Conservation (phyloP, 2,329 filamentous ascomycete species). For the Scortechinia acanthostroma region DNA sequence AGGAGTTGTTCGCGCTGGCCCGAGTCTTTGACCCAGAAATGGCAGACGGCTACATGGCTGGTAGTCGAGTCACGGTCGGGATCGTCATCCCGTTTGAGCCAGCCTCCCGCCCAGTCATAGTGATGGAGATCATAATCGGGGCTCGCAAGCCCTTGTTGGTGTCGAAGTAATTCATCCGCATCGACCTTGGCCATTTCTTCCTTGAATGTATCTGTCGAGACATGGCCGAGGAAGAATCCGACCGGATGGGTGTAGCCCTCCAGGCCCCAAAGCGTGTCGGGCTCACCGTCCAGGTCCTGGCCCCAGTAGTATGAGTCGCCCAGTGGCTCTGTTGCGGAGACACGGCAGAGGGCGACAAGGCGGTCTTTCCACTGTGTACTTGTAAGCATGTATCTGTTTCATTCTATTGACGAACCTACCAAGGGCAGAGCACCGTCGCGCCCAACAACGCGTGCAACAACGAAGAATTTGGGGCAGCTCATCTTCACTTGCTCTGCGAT, state of each 20-base stretch:
- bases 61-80: too few relatives aligned
- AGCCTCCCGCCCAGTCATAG: constrained; percentile 8
- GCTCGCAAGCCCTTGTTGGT: constrained; percentile 6
- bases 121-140: constrained; percentile 10
- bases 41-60: too few relatives aligned
- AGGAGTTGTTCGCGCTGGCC: too few relatives aligned
- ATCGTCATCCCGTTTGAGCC: too few relatives aligned
- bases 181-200: constrained; percentile 9
- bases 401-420: too few relatives aligned
- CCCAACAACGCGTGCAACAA: too few relatives aligned
- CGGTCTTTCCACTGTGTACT: constrained; percentile 3
- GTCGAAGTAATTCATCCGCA: constrained; percentile 7
- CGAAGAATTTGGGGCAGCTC: too few relatives aligned
- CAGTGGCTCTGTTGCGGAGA: constrained; percentile 9
- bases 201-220: constrained; percentile 9
- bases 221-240: constrained; percentile 10
- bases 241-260: constrained; percentile 10
- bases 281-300: constrained; percentile 8
- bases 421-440: too few relatives aligned
- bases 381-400: too few relatives aligned
- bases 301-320: constrained; percentile 10
- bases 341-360: constrained; percentile 7
- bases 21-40: too few relatives aligned
- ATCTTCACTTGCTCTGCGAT: too few relatives aligned
- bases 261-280: constrained; percentile 11